Percentiles rank a stretch among this genome's conserved stretches.
Evolutionary conservation across 2,329 filamentous ascomycete species (phyloP).

Genomic region (Diplodia scrobiculata): DNA sequence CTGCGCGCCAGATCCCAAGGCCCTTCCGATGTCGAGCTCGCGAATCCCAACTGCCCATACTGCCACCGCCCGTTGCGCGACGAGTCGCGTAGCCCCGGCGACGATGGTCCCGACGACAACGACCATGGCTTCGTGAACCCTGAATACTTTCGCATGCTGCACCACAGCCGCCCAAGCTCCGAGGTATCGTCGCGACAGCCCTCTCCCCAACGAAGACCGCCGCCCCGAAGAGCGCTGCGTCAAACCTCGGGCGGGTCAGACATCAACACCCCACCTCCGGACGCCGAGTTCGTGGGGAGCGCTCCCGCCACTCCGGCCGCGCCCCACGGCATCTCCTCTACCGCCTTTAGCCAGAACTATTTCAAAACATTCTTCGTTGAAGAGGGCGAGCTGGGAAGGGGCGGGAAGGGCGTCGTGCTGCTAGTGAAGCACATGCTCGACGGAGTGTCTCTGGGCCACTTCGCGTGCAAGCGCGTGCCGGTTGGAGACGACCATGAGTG

Average conservation of each 20-base stretch:
- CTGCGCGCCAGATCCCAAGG: constrained; percentile 64
- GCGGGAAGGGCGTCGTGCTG: constrained; percentile 91
- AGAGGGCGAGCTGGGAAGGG: constrained; percentile 79
- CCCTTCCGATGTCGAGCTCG: constrained; percentile 57
- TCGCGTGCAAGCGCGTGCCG: constrained; percentile 94
- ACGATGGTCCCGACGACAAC: constrained; percentile 41
- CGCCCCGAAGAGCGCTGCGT: constrained; percentile 52
- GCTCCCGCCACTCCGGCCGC: constrained; percentile 45
- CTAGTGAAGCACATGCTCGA: constrained; percentile 93
- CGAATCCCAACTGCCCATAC: constrained; percentile 75
- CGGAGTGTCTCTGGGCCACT: constrained; percentile 82
- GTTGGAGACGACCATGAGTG: constrained; percentile 91
- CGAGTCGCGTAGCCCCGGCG: constrained; percentile 41
- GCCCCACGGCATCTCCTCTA: constrained; percentile 72
- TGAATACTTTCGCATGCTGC: constrained; percentile 93
- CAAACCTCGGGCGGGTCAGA: constrained; percentile 36
- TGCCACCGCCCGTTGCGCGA: constrained; percentile 73
- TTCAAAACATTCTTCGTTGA: constrained; percentile 93
- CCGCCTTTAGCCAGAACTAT: constrained; percentile 89
- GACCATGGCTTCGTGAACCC: constrained; percentile 78
- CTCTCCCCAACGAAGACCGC: constrained; percentile 48
- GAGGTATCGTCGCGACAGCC: constrained; percentile 52
- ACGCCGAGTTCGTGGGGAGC: constrained; percentile 54
- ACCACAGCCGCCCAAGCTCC: constrained; percentile 58
- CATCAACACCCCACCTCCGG: constrained; percentile 48